Percentiles rank a stretch among this genome's conserved stretches.
phyloP scores from a whole-genome alignment of 129 eudicot species.

The Logfia minima region DNA sequence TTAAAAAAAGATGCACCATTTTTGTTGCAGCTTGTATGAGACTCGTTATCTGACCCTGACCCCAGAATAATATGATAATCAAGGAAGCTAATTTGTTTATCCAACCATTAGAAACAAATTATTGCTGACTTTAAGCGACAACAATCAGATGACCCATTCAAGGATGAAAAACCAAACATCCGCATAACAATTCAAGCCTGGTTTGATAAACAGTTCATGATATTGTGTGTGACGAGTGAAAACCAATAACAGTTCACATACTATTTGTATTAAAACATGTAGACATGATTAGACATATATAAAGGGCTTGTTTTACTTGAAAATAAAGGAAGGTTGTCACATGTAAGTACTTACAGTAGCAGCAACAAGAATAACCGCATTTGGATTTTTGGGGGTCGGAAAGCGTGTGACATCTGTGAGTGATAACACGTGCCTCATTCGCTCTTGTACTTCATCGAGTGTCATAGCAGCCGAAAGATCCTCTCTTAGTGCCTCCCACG shows the following conservation, averaged over 20 bases:
- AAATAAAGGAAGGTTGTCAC: neutral
- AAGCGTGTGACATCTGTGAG: conserved; percentile 96
- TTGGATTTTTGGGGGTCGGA: conserved; percentile 83
- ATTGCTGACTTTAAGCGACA: neutral
- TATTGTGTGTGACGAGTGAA: neutral
- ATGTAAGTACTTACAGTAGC: conserved; percentile 71
- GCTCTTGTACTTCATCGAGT: conserved; percentile 75
- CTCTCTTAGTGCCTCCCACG: conserved; percentile 88
- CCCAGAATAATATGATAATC: neutral
- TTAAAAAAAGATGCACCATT: neutral
- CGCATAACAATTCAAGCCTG: neutral
- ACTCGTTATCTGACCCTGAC: neutral
- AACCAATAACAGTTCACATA: neutral
- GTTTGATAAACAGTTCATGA: neutral
- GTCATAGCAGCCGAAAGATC: conserved; percentile 72
- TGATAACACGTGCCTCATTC: conserved; percentile 78
- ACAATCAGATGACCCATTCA: neutral
- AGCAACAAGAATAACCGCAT: conserved; percentile 83
- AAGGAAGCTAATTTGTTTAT: neutral
- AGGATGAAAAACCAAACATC: neutral
- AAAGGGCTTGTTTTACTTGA: neutral
- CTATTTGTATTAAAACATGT: neutral
- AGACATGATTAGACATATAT: neutral
- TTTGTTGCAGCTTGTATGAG: neutral
- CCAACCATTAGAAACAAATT: neutral